These are phyloP conservation scores for Penicillium odoratum DNA, from an alignment of 495 filamentous ascomycete species.

Conservation along the genomic window DNA sequence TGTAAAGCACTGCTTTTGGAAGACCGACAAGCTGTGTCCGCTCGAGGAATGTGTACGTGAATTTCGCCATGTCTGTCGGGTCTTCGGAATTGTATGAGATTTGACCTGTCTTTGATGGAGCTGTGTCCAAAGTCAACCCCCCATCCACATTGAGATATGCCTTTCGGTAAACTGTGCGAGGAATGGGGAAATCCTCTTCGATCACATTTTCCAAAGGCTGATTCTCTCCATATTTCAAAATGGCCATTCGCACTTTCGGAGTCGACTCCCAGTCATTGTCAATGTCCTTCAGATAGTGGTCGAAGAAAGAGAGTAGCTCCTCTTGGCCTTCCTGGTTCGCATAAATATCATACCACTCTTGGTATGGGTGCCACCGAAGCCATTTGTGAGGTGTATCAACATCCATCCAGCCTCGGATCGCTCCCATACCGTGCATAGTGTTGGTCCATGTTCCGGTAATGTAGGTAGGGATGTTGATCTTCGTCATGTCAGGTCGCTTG, in stretches of 20 bases:
- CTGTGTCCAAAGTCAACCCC: constrained; percentile 1
- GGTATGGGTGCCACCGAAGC: constrained; percentile 32
- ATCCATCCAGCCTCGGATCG: constrained; percentile 35
- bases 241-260: constrained; percentile 34
- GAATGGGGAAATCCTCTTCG: constrained; percentile 33
- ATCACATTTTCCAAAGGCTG: constrained; percentile 26
- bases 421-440: constrained; percentile 38
- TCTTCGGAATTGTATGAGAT: constrained; percentile 30
- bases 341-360: constrained; percentile 47
- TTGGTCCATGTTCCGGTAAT: constrained; percentile 30
- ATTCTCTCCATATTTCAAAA: constrained; percentile 27
- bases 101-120: too few species aligned
- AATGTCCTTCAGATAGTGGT: constrained; percentile 37
- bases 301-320: constrained; percentile 40
- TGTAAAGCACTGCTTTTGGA: constrained; percentile 38
- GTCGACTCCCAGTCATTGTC: constrained; percentile 45
- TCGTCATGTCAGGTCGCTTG: constrained; percentile 25
- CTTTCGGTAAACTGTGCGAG: constrained; percentile 31
- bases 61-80: constrained; percentile 21
- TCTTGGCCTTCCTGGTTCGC: constrained; percentile 17
- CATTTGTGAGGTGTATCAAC: constrained; percentile 23
- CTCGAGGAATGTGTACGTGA: constrained; percentile 34
- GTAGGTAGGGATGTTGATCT: constrained; percentile 25
- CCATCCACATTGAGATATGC: constrained; percentile 20
- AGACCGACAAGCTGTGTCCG: constrained; percentile 32